Evolutionary conservation across 768 basidiomycete species (phyloP).

Genomic region (Russula olivacea): DNA sequence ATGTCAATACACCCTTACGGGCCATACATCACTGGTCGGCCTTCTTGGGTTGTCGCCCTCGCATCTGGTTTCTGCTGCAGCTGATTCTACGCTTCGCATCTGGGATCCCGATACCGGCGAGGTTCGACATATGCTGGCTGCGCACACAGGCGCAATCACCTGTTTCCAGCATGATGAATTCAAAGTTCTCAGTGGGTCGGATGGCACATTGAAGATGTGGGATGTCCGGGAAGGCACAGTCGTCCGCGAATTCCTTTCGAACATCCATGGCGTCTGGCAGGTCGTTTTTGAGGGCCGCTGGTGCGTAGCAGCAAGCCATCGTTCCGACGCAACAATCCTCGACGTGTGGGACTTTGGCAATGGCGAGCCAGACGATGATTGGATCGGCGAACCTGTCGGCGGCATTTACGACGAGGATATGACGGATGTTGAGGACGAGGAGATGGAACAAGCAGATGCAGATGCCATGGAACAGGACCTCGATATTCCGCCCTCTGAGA

Average conservation of each 20-base stretch:
- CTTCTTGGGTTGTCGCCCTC: constrained; percentile 86
- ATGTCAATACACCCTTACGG: constrained; percentile 73
- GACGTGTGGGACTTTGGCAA: constrained; percentile 90
- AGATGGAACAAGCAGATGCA: constrained; percentile 48
- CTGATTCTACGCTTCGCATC: constrained; percentile 89
- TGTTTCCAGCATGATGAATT: constrained; percentile 99
- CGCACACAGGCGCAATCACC: constrained; percentile 96
- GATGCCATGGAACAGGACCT: constrained; percentile 75
- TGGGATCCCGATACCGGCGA: constrained; percentile 89
- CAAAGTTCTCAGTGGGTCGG: constrained; percentile 92
- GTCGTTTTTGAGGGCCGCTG: constrained; percentile 91
- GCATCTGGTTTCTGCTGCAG: constrained; percentile 90
- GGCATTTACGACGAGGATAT: constrained; percentile 69
- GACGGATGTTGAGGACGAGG: constrained; percentile 49
- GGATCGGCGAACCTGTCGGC: constrained; percentile 72
- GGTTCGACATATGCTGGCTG: constrained; percentile 73
- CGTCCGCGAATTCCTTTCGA: constrained; percentile 82
- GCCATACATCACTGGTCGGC: constrained; percentile 94
- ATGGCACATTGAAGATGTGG: constrained; percentile 98
- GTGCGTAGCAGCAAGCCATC: constrained; percentile 91
- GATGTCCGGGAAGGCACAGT: constrained; percentile 82
- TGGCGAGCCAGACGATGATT: constrained; percentile 61
- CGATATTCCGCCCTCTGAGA: constrained; percentile 28
- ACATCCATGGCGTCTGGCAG: constrained; percentile 96
- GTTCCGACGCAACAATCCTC: constrained; percentile 67